phyloP scores from a whole-genome alignment of 2,329 filamentous ascomycete species.

The Coniella lustricola region DNA sequence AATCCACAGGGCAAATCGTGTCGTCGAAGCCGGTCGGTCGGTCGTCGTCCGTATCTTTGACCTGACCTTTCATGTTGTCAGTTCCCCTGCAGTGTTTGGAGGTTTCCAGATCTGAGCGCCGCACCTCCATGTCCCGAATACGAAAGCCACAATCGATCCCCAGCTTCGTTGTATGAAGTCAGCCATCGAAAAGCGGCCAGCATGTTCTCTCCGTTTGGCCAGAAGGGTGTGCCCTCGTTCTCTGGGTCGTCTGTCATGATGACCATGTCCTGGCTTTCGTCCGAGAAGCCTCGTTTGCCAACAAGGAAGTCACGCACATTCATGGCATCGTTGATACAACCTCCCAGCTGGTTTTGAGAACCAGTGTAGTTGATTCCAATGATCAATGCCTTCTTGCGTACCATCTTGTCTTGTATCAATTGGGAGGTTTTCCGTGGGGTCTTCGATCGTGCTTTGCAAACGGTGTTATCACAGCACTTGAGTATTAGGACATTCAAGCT shows the following conservation, averaged over 20 bases:
- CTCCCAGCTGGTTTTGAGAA: slow-evolving; percentile 48
- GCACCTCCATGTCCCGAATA: slow-evolving; percentile 51
- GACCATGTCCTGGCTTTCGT: slow-evolving; percentile 27
- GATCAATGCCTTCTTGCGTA: slow-evolving; percentile 28
- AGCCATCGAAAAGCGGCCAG: slow-evolving; percentile 51
- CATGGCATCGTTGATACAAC: slow-evolving; percentile 40
- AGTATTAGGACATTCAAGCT: no score
- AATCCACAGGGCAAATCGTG: slow-evolving; percentile 48
- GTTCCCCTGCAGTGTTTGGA: background rate
- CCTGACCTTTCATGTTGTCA: slow-evolving; percentile 28
- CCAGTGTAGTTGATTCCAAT: slow-evolving; percentile 55
- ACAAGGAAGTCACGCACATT: slow-evolving; percentile 32
- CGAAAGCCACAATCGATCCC: slow-evolving; percentile 47
- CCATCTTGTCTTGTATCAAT: slow-evolving; percentile 15
- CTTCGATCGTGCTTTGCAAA: no score
- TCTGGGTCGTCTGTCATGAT: slow-evolving; percentile 28
- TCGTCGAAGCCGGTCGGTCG: slow-evolving; percentile 36
- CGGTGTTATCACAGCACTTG: no score
- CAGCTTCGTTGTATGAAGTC: slow-evolving; percentile 39
- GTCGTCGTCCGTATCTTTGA: slow-evolving; percentile 36
- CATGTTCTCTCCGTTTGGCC: slow-evolving; percentile 28
- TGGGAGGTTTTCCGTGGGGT: no score
- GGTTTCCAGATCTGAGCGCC: background rate
- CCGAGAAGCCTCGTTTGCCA: slow-evolving; percentile 29
- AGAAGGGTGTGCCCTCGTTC: slow-evolving; percentile 27